Evolutionary conservation across 2,329 filamentous ascomycete genomes (phyloP), one percentile per base, ranked within the genome.

Genomic region (Aureobasidium sp.): DNA sequence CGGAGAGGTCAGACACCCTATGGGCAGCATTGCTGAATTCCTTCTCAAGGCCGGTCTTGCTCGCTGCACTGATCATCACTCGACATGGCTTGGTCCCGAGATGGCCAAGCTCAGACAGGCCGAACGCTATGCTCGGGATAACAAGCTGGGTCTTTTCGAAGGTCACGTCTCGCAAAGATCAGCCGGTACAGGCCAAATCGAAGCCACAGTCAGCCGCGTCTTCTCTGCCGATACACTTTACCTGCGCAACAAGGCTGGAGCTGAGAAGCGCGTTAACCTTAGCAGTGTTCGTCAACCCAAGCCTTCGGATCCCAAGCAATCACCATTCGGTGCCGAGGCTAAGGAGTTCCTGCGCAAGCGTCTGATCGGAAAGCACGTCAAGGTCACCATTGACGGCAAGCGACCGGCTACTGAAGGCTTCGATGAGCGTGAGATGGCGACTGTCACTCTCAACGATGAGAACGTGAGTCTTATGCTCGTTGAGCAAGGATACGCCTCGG

Each of bases 281-380:
- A 96, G 91, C 80, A 97, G 93, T 73, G 84, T 97, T 64, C 87
- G 94, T 65, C 93, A 94, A 63, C 94, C 94, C n/a, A 92, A 96
- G 71, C 84, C 89, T 3, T 88, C 86, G 52, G 93, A 97, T 73
- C 84, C 90, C 24, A 88, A 90, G 63, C 93, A 97, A 75, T 84
- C 90, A 44, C 91, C 92, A 0, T 99, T 93, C 80, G 84, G 86
- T 67, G 89, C 94, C 13, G 93, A 97, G 72, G 93, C 94, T 36
- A 99, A 99, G 80, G 94, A 99, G 73, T 97, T 93, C 72, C 75
- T 97, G 66, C 87, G 94, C 61, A 96, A 96, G 81, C 91, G 87
- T 74, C 76, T 97, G 36, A 99, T 99, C 71, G 94, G 92, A 65
- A 99, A 99, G 81, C 90, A 96, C 67, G 91, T 97, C 67, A 90